Percentiles rank a stretch among this genome's conserved stretches.
Evolutionary conservation across 768 basidiomycete species (phyloP).

Genomic region (Leccinum variicolor): DNA sequence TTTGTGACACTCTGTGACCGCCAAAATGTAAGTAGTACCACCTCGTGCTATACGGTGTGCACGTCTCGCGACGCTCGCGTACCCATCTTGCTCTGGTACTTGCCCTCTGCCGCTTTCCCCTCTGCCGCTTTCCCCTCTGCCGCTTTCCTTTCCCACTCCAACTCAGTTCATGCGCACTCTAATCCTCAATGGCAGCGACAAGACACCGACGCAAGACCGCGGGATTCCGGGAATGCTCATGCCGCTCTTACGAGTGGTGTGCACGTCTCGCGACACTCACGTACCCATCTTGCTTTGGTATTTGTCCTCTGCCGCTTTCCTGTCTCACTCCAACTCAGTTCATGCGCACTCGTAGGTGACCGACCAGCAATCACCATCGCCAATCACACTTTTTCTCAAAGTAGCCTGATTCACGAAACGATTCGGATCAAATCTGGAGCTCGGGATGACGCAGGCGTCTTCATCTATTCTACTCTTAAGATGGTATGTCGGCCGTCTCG

Average conservation of each 20-base stretch:
- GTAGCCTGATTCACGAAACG: slow-evolving; percentile 94
- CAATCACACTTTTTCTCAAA: slow-evolving; percentile 88
- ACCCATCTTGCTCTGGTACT: too few species aligned
- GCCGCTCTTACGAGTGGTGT: slow-evolving; percentile 45
- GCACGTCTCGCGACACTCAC: slow-evolving; percentile 52
- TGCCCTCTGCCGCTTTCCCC: too few species aligned
- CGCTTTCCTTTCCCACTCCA: too few species aligned
- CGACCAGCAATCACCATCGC: slow-evolving; percentile 92
- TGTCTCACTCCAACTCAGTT: slow-evolving; percentile 50
- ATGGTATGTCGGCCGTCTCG: slow-evolving; percentile 54
- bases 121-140: too few species aligned
- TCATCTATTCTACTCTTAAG: slow-evolving; percentile 98
- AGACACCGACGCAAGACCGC: slow-evolving; percentile 73
- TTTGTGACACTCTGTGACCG: too few species aligned
- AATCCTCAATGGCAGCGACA: slow-evolving; percentile 29
- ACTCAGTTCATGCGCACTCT: too few species aligned
- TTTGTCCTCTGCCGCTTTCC: slow-evolving; percentile 38
- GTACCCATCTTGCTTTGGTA: slow-evolving; percentile 44
- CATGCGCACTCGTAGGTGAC: slow-evolving; percentile 61
- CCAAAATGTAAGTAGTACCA: too few species aligned
- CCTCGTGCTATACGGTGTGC: too few species aligned
- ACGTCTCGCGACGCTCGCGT: too few species aligned
- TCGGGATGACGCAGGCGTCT: slow-evolving; percentile 97
- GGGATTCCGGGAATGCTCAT: slow-evolving; percentile 47
- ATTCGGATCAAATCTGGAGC: slow-evolving; percentile 99